Evolutionary conservation across 2,329 filamentous ascomycete genomes (phyloP), one percentile per base, ranked within the genome.

Genomic region (Pseudogymnoascus sp.): DNA sequence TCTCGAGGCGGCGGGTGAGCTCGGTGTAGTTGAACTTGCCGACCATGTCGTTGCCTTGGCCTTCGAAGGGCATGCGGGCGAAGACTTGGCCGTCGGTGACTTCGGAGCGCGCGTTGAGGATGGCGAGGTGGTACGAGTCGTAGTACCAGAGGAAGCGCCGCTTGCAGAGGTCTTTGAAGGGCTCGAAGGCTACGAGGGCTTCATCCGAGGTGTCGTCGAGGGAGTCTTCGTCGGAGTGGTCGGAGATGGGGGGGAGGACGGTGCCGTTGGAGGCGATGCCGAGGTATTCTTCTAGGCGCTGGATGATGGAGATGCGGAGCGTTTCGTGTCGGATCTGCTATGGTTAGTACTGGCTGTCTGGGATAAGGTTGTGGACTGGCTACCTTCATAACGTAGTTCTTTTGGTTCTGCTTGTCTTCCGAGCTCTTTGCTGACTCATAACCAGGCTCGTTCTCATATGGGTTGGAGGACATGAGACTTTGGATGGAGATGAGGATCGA

Each of bases 401-500:
- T 81, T 74, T 92, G 90, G 63, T 86, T 81, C 74, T 86, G 85
- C 75, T 90, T 88, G 73, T 96, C 91, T 3, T 80, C 76, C 0
- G 81, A 76, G 7, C 83, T 81, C 52, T 87, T 88, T 11, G 87
- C 83, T 64, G 89, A 83, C 73, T 97, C 93, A 69, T 91, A 97
- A 5, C 94, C 94, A 1, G 94, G 94, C 73, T 99, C 94, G 69
- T 97, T 97, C 72, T 94, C 91, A 75, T 96, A 97, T 0, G 93
- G 94, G 69, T 97, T 96, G 29, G 85, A 78, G 0, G 92, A 96
- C 88, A 99, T 92, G 49, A 99, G 80, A 73, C 92, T 97, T 75
- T 99, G 94, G 63, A 99, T 97, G 4, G 93, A 97, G 61, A 97
- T 84, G 58, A 99, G 76, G 59, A 97, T 91, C 0, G 93, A 97